Evolutionary conservation across 1,284 basidiomycete species (phyloP), one percentile per base, ranked within the genome.

Genomic region (Leccinum solheimii): DNA sequence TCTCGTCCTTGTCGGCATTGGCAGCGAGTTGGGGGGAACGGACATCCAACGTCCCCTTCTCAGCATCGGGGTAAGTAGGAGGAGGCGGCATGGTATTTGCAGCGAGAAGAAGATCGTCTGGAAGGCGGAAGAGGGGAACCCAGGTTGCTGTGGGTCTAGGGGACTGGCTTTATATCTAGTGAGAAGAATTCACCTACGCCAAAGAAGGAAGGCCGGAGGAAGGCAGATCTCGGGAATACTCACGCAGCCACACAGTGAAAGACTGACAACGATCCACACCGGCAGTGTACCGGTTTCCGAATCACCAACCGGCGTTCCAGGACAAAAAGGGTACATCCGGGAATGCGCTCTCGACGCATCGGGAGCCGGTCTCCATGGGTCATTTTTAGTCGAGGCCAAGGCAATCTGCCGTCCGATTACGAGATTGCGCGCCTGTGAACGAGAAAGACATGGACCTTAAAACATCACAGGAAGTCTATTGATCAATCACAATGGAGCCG

Each of bases 31-130:
- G 67, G 56, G 71, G 66, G 38, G 76, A 72, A 51, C 72, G 27
- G 27, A 30, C 27, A 30, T 30, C 27, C 27, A 30, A 30, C 3
- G 9, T 80, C 58, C 86, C 87, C 69, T 82, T 84, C 77, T 88
- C 86, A 57, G 83, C 79, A 64, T 86, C 84, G 72, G 78, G 78
- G 67, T 81, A 76, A 61, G 74, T 70, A 66, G 67, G 67, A 50
- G 66, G 73, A 50, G 66, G 73, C 54, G 79, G 75, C 80, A 81
- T 81, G 43, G 49, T 61, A 23, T 3, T 36, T 13, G 65, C 66
- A 68, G 59, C 58, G 67, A 65, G 55, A 58, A 56, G 57, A 63
- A 53, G 60, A 62, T 64, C 64, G 19, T 62, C 57, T 58, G 59
- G 53, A 63, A 32, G 69, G 65, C 54, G 56, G 58, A 60, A 53